Base-by-base conservation (phyloP, 2,329 filamentous ascomycete species). In the Magnaporthiopsis rhizophila region DNA sequence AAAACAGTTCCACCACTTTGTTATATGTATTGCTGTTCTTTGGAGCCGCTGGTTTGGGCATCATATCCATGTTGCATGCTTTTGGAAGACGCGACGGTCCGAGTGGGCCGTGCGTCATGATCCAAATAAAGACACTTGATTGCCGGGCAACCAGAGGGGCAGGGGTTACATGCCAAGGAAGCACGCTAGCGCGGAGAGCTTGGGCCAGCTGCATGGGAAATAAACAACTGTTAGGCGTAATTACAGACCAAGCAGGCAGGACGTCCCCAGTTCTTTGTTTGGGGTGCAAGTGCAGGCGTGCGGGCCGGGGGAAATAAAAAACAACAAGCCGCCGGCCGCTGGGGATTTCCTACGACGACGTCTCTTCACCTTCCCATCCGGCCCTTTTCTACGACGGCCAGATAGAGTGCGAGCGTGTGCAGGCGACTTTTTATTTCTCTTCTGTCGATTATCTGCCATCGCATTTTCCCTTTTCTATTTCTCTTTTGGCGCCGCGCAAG, bases 191-290 rank as follows among this genome's bases (percentile, higher is more conserved):
- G 45, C 32, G 30, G 18, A 5, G 32, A 60, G 58, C 58, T 60
- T 34, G 58, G 58, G 32, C 58, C 58, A 60, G 11, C 26, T n/a
- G 45, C 58, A 34, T n/a, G 32, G 32, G 32, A 60, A 60, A 60
- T 36, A 60, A 60, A 60, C 58, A 60, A 28, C 57, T 58, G 21
- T 28, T 58, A 28, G 45, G 45, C 45, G 45, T 53, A 53, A 53
- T 53, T 53, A 53, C 45, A 53, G 21, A n/a, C 38, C 18, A 53
- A 24, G 45, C 45, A 53, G 45, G 45, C n/a, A 53, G 45, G 7
- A 21, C 45, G 21, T n/a, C 45, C 45, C 45, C 45, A 53, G 45
- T 53, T 53, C 45, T 53, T 53, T 53, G 45, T 53, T 53, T 30
- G 30, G 45, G 45, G 45, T 21, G 45, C 45, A 53, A 11, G 21